Percentiles rank a stretch among this genome's conserved stretches.
Evolutionary conservation across 306 rosid species (phyloP).

Genomic region (Canavalia ensiformis): DNA sequence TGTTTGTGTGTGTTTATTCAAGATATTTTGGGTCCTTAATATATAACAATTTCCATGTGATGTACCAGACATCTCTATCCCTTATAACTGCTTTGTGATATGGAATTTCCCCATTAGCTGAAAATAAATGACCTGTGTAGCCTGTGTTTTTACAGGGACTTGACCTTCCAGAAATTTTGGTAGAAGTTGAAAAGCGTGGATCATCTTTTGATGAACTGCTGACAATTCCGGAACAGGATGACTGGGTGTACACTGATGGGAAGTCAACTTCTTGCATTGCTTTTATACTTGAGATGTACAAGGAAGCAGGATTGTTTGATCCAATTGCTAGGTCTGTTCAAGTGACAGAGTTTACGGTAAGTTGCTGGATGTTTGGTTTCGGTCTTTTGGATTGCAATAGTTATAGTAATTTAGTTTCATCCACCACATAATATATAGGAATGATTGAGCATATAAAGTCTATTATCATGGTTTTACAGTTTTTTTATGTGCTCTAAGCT

Average conservation of each 20-base stretch:
- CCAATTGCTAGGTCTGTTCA: constrained; percentile 84
- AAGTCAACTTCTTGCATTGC: constrained; percentile 93
- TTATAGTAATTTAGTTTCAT: background rate
- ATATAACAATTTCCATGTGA: background rate
- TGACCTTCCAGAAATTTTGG: constrained; percentile 79
- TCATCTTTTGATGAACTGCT: constrained; percentile 86
- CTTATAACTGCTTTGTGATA: constrained; percentile 27
- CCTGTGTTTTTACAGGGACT: constrained; percentile 72
- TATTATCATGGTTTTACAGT: constrained; percentile 2
- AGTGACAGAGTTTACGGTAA: constrained; percentile 98
- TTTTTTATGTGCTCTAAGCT: background rate
- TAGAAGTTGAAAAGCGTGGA: constrained; percentile 88
- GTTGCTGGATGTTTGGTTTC: constrained; percentile 45
- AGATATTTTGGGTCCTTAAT: constrained; percentile 7
- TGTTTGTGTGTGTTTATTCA: background rate
- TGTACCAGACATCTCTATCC: constrained; percentile 2
- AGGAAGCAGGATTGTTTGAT: constrained; percentile 91
- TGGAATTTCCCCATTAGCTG: constrained; percentile 14
- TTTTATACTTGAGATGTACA: constrained; percentile 90
- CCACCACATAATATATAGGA: background rate
- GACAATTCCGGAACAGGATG: constrained; percentile 91
- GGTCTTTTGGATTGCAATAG: constrained; percentile 25
- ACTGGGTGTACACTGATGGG: constrained; percentile 93
- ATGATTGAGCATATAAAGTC: background rate
- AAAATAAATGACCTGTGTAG: constrained; percentile 22